Evolutionary conservation across 176 grass and related monocot genomes (phyloP), one percentile per base, ranked within the genome.

Genomic region (Lolium perenne): DNA sequence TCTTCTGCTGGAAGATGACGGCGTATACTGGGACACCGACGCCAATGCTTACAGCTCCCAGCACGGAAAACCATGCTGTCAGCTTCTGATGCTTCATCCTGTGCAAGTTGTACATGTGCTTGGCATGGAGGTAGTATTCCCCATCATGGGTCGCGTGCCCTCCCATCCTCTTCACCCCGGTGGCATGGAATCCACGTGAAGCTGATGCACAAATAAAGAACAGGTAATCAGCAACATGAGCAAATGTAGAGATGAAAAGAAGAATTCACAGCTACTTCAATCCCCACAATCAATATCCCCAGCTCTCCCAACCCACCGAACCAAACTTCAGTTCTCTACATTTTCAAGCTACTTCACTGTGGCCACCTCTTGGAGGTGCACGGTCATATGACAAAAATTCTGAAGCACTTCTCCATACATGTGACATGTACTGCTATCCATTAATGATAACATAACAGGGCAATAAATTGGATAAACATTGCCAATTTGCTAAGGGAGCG

Each of bases 101-200:
- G 80, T 98, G 85, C 80, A 98, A 87, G 83, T 98, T 98, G 84
- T 98, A 95, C 95, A 98, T 98, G 84, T 98, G 91, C 88, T 95
- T 98, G 23, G 95, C 95, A 78, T 95, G 95, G 77, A 95, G 21
- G 55, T 95, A 98, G 80, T 86, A 93, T 29, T 81, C 86, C 20
- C 87, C 95, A 6, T 92, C 91, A 75, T 93, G 86, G 2, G 2
- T 85, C 95, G 7, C 32, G 3, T 97, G 91, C 2, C 89, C 93
- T 88, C 93, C 83, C 83, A 94, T 88, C 86, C 93, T 94, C 83
- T 98, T 98, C 35, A 70, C 71, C 16, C 89, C 86, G 20, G 95
- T 98, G 10, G 93, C 93, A 82, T 98, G 95, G 64, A 95, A 85
- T 58, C 78, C 88, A 41, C 90, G 93, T 55, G 83, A 83, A 51